Evolutionary conservation across 306 rosid species (phyloP).

Genomic region (Corylus americana): DNA sequence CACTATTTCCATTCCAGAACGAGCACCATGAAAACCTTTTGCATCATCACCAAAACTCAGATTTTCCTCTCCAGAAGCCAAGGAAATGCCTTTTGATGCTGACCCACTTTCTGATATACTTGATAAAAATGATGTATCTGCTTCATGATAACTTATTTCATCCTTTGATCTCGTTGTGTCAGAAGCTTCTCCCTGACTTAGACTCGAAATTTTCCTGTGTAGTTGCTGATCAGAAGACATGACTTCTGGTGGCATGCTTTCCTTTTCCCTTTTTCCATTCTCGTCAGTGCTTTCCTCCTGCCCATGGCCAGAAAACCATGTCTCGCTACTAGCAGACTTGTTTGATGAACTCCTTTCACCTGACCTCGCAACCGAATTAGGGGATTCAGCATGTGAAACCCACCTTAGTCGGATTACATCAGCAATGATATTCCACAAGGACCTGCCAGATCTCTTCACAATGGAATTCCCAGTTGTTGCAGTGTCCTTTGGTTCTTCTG

Average conservation of each 20-base stretch:
- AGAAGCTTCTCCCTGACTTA: conserved; percentile 42
- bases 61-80: conserved; percentile 55
- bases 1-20: conserved; percentile 42
- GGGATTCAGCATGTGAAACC: conserved; percentile 55
- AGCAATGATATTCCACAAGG: conserved; percentile 61
- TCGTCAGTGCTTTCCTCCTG: conserved; percentile 55
- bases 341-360: conserved; percentile 60
- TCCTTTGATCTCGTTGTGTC: conserved; percentile 37
- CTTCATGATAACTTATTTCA: conserved; percentile 47
- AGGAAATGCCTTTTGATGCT: conserved; percentile 45
- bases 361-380: conserved; percentile 48
- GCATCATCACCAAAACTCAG: conserved; percentile 40
- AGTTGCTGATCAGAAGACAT: conserved; percentile 44
- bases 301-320: conserved; percentile 76
- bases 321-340: conserved; percentile 63
- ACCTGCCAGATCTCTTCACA: conserved; percentile 73
- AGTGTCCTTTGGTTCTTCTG: conserved; percentile 47
- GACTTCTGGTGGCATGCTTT: conserved; percentile 40
- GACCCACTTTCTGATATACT: conserved; percentile 45
- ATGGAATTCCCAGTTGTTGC: conserved; percentile 39
- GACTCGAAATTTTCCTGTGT: conserved; percentile 26
- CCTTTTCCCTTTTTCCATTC: conserved; percentile 32
- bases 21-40: conserved; percentile 39
- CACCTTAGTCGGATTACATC: conserved; percentile 71
- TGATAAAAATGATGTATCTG: conserved; percentile 46